A percentile compares a stretch with the other conserved stretches of the same genome.
phyloP scores from a whole-genome alignment of 441 rosid species.

The Pelargonium fulgidum region DNA sequence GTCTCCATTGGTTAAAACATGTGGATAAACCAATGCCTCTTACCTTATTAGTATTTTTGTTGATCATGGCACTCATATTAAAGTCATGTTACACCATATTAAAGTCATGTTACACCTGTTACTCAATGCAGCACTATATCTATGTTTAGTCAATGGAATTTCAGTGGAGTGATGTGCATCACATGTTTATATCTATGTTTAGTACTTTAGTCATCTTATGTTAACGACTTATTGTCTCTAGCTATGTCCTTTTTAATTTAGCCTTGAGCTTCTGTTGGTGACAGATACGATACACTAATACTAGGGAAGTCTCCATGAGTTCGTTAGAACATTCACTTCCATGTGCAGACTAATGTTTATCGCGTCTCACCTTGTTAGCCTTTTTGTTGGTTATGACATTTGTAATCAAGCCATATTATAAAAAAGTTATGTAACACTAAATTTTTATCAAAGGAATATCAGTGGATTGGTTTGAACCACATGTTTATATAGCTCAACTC shows the following conservation, averaged over 20 bases:
- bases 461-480: neutral
- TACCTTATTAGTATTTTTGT: neutral
- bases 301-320: no score
- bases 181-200: neutral
- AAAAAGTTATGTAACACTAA: neutral
- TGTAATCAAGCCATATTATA: neutral
- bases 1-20: neutral
- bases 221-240: neutral
- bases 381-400: constrained; percentile 2
- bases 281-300: no score
- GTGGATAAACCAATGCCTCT: neutral
- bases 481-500: neutral
- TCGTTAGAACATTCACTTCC: neutral
- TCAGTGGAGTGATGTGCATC: neutral
- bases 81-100: neutral
- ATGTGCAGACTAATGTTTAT: neutral
- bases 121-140: neutral
- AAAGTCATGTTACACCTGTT: neutral
- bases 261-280: no score
- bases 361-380: neutral
- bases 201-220: no score
- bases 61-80: neutral
- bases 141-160: neutral
- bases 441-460: neutral
- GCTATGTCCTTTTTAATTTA: no score